Percentiles rank a stretch among this genome's conserved stretches.
These are phyloP conservation scores for Zasmidium citrigriseum DNA, from an alignment of 2,329 filamentous ascomycete species.

Conservation along the genomic window DNA sequence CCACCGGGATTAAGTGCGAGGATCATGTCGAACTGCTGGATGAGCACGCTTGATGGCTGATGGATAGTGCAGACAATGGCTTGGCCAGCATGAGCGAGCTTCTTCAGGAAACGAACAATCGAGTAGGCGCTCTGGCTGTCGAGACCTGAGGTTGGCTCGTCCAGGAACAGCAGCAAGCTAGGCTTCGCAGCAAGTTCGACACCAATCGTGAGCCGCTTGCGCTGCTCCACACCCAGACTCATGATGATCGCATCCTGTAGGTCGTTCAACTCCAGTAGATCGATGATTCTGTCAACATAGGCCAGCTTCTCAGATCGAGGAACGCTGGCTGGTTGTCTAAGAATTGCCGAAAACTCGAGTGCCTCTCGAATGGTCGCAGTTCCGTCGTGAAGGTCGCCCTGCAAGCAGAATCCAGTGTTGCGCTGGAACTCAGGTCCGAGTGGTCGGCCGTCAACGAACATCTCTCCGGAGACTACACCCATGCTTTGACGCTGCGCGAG, in stretches of 20 bases:
- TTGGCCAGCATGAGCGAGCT: constrained; percentile 64
- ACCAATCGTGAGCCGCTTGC: constrained; percentile 72
- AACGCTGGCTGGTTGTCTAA: constrained; percentile 59
- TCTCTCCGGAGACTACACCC: constrained; percentile 66
- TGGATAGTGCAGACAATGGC: constrained; percentile 76
- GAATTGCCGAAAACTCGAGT: constrained; percentile 67
- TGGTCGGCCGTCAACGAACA: constrained; percentile 68
- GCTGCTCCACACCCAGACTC: constrained; percentile 67
- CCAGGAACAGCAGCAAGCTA: constrained; percentile 67
- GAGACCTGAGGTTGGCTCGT: constrained; percentile 71
- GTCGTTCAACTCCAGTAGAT: constrained; percentile 64
- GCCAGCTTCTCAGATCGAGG: constrained; percentile 63
- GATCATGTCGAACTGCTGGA: constrained; percentile 74
- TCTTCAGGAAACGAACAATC: constrained; percentile 69
- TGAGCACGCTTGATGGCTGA: constrained; percentile 68
- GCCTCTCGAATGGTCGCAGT: constrained; percentile 69
- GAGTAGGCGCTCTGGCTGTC: constrained; percentile 70
- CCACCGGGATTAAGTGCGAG: constrained; percentile 68
- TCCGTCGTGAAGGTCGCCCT: constrained; percentile 70
- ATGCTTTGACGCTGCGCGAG: constrained; percentile 70
- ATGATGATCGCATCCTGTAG: constrained; percentile 68
- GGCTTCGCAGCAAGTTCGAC: constrained; percentile 73
- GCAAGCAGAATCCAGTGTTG: constrained; percentile 70
- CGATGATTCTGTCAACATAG: constrained; percentile 67
- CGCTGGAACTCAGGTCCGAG: constrained; percentile 66